A percentile compares a stretch with the other conserved stretches of the same genome.
Evolutionary conservation across 164 flowering plant genomes (phyloP).

Genomic region (Cinnamomum micranthum): DNA sequence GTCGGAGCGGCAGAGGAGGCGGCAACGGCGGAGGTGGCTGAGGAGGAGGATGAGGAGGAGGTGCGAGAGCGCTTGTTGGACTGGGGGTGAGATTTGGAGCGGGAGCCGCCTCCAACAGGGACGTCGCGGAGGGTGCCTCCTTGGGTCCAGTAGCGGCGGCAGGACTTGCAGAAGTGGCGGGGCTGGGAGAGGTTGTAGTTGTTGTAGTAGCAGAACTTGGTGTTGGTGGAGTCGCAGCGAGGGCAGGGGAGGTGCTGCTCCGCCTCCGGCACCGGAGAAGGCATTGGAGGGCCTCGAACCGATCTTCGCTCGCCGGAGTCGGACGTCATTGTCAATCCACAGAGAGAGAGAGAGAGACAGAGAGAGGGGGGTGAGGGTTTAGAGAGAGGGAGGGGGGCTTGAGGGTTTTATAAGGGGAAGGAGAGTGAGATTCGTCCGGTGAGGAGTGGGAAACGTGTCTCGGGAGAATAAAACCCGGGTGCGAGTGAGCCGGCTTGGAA

Average conservation of each 20-base stretch:
- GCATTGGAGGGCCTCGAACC: background rate
- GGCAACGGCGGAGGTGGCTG: background rate
- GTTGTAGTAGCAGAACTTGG: conserved; percentile 79
- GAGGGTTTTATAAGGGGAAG: background rate
- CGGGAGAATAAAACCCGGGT: no score
- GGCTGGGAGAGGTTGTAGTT: conserved; percentile 71
- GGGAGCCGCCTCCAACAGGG: conserved; percentile 61
- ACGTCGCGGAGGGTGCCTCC: conserved; percentile 70
- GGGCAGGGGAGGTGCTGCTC: conserved; percentile 48
- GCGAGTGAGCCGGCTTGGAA: no score
- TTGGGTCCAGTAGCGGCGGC: conserved; percentile 69
- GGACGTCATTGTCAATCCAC: conserved; percentile 10
- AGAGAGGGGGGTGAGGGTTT: no score
- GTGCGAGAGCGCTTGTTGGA: conserved; percentile 37
- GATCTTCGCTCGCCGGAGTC: conserved; percentile 25
- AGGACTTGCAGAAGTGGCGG: conserved; percentile 62
- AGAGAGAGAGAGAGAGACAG: background rate
- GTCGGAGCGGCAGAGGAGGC: background rate
- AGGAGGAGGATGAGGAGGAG: background rate
- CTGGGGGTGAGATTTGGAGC: conserved; percentile 27
- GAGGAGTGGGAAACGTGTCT: background rate
- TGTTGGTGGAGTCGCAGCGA: conserved; percentile 56
- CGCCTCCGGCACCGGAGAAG: conserved; percentile 11
- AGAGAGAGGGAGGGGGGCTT: background rate
- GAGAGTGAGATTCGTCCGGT: background rate